These are phyloP conservation scores for Aspergillus incahuasiensis DNA, from an alignment of 495 filamentous ascomycete genomes.

Conservation along the genomic window DNA sequence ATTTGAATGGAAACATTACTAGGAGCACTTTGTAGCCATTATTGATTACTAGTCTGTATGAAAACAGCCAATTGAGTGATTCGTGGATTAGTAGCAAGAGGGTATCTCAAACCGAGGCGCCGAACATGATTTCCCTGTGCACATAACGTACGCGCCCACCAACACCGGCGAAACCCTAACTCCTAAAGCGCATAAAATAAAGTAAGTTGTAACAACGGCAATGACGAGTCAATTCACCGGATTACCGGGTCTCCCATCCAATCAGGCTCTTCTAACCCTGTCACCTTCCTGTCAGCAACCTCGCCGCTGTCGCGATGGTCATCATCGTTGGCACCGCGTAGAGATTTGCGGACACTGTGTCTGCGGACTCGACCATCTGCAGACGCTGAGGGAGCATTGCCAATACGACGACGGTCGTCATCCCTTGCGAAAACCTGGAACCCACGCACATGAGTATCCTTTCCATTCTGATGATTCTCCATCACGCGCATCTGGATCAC, in stretches of 20 bases:
- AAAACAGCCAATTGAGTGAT: background rate
- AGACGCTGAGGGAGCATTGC: slow-evolving; percentile 35
- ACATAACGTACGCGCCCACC: slow-evolving; percentile 3
- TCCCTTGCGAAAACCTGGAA: slow-evolving; percentile 87
- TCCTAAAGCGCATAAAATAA: background rate
- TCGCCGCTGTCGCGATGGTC: slow-evolving; percentile 16
- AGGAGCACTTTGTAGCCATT: background rate
- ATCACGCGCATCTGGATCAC: slow-evolving; percentile 81
- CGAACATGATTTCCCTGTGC: slow-evolving; percentile 2
- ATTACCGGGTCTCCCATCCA: slow-evolving; percentile 60
- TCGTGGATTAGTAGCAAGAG: slow-evolving; percentile 2
- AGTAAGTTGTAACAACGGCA: background rate
- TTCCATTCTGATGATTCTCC: slow-evolving; percentile 98
- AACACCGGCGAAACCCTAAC: slow-evolving; percentile 1
- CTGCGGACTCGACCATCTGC: slow-evolving; percentile 30
- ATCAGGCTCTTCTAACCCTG: slow-evolving; percentile 47
- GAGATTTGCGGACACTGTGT: slow-evolving; percentile 27
- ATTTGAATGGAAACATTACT: background rate
- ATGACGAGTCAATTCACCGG: slow-evolving; percentile 25
- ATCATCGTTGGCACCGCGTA: slow-evolving; percentile 23
- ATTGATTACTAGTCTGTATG: background rate
- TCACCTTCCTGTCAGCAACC: slow-evolving; percentile 24
- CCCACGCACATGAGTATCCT: slow-evolving; percentile 93
- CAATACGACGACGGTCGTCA: slow-evolving; percentile 34
- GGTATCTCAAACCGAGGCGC: slow-evolving; percentile 33